Base-by-base conservation (phyloP, 75 land plant species). In the Isoetes taiwanensis region DNA sequence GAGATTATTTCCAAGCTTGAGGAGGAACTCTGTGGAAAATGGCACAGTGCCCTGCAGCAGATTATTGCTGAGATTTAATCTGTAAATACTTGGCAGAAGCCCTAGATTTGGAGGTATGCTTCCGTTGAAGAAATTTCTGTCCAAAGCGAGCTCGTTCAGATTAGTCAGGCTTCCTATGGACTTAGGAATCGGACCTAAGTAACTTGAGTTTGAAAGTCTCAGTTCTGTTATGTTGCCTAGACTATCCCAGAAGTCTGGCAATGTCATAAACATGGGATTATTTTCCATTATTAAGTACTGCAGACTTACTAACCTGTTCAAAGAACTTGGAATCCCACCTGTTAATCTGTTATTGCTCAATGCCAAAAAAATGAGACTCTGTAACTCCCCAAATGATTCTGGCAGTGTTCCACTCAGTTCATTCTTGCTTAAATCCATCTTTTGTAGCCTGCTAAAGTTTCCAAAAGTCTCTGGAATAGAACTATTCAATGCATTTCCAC, bases 201-300 rank as follows among this genome's bases (percentile, higher is more conserved):
- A 46, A 19, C 50, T 23, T 8, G 50, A 46, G 16, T 46, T 46
- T 5, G 50, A 46, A n/a, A 65, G 73, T 64, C 80, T 64, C 27
- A 84, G 80, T 54, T 81, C 87, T 43, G 76, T 72, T 0, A 84
- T 62, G 52, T 61, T 84, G 10, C 48, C 34, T 0, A 84, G 56
- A 30, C 27, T 35, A 9, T 84, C 84, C 24, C 80, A 41, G 32
- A 67, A 66, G 8, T 43, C 4, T 8, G 87, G 84, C 38, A 83
- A 29, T 4, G 68, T 53, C 19, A 63, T 37, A 25, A 14, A 43
- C 71, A 83, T 74, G 0, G 84, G 84, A 56, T 83, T 83, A 40
- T 68, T 63, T 66, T 83, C 83, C 72, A 83, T 66, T 20, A 83
- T 64, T 31, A 84, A 71, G 65, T 84, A 80, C 58, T 84, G 77